Conservation (phyloP, 2,329 filamentous ascomycete genomes). For the Alternaria sp. region DNA sequence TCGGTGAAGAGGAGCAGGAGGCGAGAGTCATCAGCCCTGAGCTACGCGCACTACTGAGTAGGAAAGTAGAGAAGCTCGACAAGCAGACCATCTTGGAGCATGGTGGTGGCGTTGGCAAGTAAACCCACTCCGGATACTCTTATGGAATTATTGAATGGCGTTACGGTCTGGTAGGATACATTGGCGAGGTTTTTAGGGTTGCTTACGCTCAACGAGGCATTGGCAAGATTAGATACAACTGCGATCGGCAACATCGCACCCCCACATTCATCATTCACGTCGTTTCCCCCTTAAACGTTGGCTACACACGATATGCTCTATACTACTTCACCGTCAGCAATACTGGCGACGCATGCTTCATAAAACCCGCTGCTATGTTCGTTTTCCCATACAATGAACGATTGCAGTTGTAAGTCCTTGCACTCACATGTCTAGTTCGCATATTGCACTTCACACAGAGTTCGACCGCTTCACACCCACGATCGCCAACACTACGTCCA, state of each 20-base stretch:
- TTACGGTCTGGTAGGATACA: conserved; percentile 3
- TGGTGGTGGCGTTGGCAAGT: conserved; percentile 33
- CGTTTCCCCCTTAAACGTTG: conserved; percentile 14
- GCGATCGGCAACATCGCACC: conserved; percentile 1
- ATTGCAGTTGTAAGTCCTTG: neutral
- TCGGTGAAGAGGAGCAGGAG: conserved; percentile 38
- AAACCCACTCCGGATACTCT: neutral
- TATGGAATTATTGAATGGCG: conserved; percentile 9
- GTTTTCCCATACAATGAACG: neutral
- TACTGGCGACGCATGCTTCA: neutral
- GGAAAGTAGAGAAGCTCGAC: conserved; percentile 64
- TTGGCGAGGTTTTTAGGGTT: neutral
- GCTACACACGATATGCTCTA: conserved; percentile 1
- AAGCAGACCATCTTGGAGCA: conserved; percentile 53
- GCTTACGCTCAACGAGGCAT: neutral
- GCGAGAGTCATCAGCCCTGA: conserved; percentile 70
- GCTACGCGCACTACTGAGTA: conserved; percentile 67
- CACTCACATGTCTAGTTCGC: conserved; percentile 8
- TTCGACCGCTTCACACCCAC: conserved; percentile 8
- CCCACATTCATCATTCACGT: conserved; percentile 9
- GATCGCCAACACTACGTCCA: conserved; percentile 4
- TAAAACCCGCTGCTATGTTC: neutral
- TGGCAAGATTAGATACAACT: conserved; percentile 1
- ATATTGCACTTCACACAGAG: conserved; percentile 2
- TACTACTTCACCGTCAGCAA: neutral